Evolutionary conservation across 2,329 filamentous ascomycete species (phyloP).

Genomic region (Sporothrix phasma): DNA sequence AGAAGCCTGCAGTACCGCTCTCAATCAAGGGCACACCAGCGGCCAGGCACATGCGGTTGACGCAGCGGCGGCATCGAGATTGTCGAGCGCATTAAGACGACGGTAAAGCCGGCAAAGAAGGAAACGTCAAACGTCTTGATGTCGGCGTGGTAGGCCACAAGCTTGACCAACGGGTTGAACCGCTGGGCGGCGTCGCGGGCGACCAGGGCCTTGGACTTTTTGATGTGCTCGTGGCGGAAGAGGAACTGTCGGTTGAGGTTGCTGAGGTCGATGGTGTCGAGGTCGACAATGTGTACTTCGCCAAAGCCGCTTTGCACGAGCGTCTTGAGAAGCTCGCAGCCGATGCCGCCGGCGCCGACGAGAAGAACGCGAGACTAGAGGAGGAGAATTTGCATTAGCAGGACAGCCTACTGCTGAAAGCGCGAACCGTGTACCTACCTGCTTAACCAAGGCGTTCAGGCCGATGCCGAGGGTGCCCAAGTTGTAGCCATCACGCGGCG

Average conservation of each 20-base stretch:
- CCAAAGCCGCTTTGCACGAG: conserved; percentile 85
- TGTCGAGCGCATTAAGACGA: conserved; percentile 98
- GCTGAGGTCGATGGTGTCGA: conserved; percentile 96
- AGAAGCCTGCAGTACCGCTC: conserved; percentile 95
- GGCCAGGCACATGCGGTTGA: conserved; percentile 94
- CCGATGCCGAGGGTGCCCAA: conserved; percentile 56
- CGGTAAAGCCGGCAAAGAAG: conserved; percentile 73
- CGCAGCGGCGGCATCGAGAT: conserved; percentile 89
- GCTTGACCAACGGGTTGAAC: conserved; percentile 82
- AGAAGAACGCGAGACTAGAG: conserved; percentile 74
- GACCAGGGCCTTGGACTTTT: conserved; percentile 88
- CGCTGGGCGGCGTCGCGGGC: conserved; percentile 63
- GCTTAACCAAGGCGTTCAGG: conserved; percentile 56
- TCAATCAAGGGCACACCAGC: conserved; percentile 86
- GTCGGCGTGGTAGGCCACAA: conserved; percentile 85
- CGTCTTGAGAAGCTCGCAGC: conserved; percentile 95
- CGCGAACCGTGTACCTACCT: conserved; percentile 39
- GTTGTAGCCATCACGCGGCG: conserved; percentile 44
- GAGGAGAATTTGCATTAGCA: conserved; percentile 10
- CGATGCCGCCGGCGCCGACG: conserved; percentile 93
- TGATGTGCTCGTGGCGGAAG: conserved; percentile 94
- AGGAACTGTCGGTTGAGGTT: conserved; percentile 97
- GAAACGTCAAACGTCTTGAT: conserved; percentile 90
- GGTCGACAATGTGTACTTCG: conserved; percentile 88
- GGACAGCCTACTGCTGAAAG: no score